Evolutionary conservation across 768 basidiomycete species (phyloP).

Genomic region (Tylopilus sp.): DNA sequence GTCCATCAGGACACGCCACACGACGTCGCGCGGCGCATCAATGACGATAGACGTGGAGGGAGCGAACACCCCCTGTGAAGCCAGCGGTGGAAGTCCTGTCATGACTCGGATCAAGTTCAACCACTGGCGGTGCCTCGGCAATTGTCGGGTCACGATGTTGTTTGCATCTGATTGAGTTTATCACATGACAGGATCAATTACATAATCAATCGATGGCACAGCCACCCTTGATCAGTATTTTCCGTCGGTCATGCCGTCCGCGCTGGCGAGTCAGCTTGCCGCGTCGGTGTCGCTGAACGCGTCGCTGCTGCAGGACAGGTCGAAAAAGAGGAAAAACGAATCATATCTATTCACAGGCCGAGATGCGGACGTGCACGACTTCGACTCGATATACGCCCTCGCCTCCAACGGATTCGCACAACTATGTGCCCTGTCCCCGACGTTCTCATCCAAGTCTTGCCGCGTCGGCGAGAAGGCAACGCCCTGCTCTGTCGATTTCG

Average conservation of each 20-base stretch:
- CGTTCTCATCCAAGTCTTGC: constrained; percentile 33
- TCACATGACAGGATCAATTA: neutral
- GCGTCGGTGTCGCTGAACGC: constrained; percentile 78
- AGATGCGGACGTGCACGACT: constrained; percentile 81
- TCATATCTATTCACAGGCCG: constrained; percentile 88
- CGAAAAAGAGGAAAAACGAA: constrained; percentile 55
- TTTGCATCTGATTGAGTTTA: too few relatives aligned
- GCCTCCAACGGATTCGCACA: constrained; percentile 76
- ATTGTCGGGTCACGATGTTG: too few relatives aligned
- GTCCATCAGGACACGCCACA: constrained; percentile 61
- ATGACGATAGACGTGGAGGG: constrained; percentile 48
- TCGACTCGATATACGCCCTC: constrained; percentile 81
- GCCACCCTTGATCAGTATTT: neutral
- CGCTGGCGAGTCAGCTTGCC: constrained; percentile 79
- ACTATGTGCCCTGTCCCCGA: constrained; percentile 58
- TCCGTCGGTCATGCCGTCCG: constrained; percentile 47
- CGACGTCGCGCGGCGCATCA: constrained; percentile 56
- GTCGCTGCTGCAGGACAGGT: constrained; percentile 61
- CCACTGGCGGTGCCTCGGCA: too few relatives aligned
- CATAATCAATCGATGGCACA: neutral
- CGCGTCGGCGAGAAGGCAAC: constrained; percentile 16
- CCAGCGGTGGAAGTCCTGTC: constrained; percentile 37
- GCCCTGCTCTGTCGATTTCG: constrained; percentile 41
- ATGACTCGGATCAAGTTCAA: neutral
- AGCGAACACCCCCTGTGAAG: constrained; percentile 44